Percentiles rank a stretch among this genome's conserved stretches.
Evolutionary conservation across 2,329 filamentous ascomycete species (phyloP).

Genomic region (Dactylellina cionopaga): DNA sequence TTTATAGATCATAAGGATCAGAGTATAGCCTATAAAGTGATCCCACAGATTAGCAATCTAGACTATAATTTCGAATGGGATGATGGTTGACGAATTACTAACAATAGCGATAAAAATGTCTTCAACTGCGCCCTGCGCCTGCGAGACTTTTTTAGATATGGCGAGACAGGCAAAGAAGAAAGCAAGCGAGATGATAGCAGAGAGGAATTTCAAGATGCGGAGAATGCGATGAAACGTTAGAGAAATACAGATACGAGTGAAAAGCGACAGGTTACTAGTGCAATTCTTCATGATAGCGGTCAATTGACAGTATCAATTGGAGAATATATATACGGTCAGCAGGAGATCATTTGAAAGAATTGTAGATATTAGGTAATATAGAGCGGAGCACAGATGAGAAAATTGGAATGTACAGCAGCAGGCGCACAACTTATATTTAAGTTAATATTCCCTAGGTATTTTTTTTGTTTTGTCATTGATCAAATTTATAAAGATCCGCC

Average conservation of each 20-base stretch:
- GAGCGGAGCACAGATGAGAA: neutral
- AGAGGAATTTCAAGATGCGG: conserved; percentile 63
- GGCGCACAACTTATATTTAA: conserved; percentile 3
- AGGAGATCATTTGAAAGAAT: neutral
- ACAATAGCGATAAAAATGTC: conserved; percentile 64
- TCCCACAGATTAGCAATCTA: neutral
- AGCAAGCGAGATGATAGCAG: conserved; percentile 62
- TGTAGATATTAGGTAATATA: too few species aligned
- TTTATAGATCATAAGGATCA: conserved; percentile 60
- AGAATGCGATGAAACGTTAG: conserved; percentile 59
- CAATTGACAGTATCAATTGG: conserved; percentile 2
- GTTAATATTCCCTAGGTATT: neutral
- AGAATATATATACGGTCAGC: neutral
- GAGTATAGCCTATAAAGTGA: conserved; percentile 59
- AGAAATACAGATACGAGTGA: conserved; percentile 2
- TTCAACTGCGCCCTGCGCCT: conserved; percentile 62
- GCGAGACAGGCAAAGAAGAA: conserved; percentile 62
- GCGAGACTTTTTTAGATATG: conserved; percentile 5
- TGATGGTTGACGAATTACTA: conserved; percentile 3
- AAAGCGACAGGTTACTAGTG: neutral
- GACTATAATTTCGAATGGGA: neutral
- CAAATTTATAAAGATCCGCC: neutral
- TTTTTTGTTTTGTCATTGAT: neutral
- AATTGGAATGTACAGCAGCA: conserved; percentile 1
- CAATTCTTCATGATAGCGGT: neutral